These are phyloP conservation scores for Berkeleyomyces rouxiae DNA, from an alignment of 2,329 filamentous ascomycete species.

Conservation along the genomic window DNA sequence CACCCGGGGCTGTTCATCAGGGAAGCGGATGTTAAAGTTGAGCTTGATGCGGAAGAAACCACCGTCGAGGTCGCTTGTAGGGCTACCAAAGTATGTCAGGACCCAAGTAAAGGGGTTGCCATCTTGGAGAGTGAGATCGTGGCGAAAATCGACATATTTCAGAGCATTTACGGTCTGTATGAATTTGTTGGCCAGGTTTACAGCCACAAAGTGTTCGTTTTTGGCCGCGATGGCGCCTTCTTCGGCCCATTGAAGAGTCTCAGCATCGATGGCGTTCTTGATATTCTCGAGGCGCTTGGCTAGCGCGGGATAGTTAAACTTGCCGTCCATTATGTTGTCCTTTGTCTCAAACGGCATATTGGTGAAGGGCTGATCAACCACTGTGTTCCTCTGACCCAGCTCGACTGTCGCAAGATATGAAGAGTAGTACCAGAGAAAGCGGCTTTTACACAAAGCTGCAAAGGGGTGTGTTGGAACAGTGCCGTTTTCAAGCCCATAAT, in stretches of 20 bases:
- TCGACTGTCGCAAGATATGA: slow-evolving; percentile 61
- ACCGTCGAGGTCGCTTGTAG: slow-evolving; percentile 86
- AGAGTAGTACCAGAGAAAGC: slow-evolving; percentile 93
- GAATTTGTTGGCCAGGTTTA: slow-evolving; percentile 68
- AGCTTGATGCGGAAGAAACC: slow-evolving; percentile 74
- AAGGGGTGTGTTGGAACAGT: slow-evolving; percentile 63
- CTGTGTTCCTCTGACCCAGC: slow-evolving; percentile 45
- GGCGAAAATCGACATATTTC: slow-evolving; percentile 51
- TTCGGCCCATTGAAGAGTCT: slow-evolving; percentile 53
- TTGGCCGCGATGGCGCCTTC: slow-evolving; percentile 48
- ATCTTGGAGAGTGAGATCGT: slow-evolving; percentile 61
- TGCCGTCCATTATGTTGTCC: slow-evolving; percentile 70
- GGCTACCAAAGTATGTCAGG: slow-evolving; percentile 75
- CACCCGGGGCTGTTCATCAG: slow-evolving; percentile 73
- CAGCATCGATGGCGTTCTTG: slow-evolving; percentile 52
- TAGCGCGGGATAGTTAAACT: slow-evolving; percentile 64
- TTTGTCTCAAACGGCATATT: slow-evolving; percentile 73
- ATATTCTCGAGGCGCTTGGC: slow-evolving; percentile 52
- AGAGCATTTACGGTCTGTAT: slow-evolving; percentile 65
- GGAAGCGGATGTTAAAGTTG: slow-evolving; percentile 68
- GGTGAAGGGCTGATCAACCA: slow-evolving; percentile 48
- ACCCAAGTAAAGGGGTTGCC: slow-evolving; percentile 81
- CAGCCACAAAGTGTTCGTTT: slow-evolving; percentile 58
- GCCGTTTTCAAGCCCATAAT: slow-evolving; percentile 37
- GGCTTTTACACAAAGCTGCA: slow-evolving; percentile 73